Base-by-base conservation (phyloP, 345 rosid species). In the Euphorbia pulcherrima region DNA sequence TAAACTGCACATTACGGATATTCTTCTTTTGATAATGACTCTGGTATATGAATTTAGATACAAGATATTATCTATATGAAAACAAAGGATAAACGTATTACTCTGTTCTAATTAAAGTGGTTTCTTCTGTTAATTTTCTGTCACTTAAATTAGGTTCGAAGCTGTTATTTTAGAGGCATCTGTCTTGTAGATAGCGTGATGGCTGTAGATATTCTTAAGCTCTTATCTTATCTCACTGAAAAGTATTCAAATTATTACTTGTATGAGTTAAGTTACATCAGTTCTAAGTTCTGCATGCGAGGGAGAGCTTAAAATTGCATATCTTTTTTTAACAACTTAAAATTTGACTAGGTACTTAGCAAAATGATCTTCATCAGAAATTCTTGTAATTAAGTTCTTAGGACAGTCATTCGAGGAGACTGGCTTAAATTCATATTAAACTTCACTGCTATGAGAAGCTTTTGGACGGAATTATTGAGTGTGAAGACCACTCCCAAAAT, bases 391-490 rank as follows among this genome's bases (percentile, higher is more conserved):
- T 53, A 21, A 4, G 28, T 23, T 53, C 57, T 53, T 53, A 53
- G 27, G 26, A 53, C 4, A 52, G 28, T 53, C 27, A 53, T 21
- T 21, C 23, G 28, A 50, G 9, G 23, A 18, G 6, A 50, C 21
- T 48, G 18, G 0, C 20, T 12, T 1, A 16, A n/a, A 52, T n/a
- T 1, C 2, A n/a, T 8, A n/a, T 20, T 21, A 21, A 52, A 52
- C 56, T 52, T 52, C 40, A 40, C 65, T 56, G 64, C 0, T 40
- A 26, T 41, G 68, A 24, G 46, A 61, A 21, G 11, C 20, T 68
- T 60, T 54, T 66, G 27, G 57, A 55, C 66, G 68, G 60, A 69
- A 69, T 53, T 9, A 60, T 65, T 46, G 48, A 64, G n/a, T 56
- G 56, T 67, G 55, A 68, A 62, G 17, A 69, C 60, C 17, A 56